A percentile compares a stretch with the other conserved stretches of the same genome.
Conservation (phyloP, 345 rosid genomes). For the Abelmoschus esculentus region DNA sequence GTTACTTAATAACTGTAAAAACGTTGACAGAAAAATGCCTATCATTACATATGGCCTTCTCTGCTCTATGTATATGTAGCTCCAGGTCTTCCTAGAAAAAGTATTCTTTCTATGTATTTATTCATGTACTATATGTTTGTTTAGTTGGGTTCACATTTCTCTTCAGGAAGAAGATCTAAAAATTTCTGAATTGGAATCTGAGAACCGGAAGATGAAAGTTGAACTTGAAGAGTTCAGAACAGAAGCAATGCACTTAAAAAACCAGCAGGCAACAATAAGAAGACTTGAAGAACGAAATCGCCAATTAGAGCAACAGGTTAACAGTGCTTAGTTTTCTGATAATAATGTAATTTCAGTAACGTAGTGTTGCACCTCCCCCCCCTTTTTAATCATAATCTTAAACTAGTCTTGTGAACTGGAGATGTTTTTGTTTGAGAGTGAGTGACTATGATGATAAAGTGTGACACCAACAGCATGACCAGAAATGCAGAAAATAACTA, state of each 20-base stretch:
- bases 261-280: conserved; percentile 98
- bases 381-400: not conserved
- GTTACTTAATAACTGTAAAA: no score
- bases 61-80: no score
- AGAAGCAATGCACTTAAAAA: conserved; percentile 96
- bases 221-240: conserved; percentile 93
- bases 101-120: not conserved
- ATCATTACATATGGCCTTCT: no score
- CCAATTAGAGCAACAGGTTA: conserved; percentile 95
- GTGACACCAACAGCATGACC: not conserved
- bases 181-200: conserved; percentile 78
- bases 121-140: not conserved
- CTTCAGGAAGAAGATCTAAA: conserved; percentile 87
- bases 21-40: no score
- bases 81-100: not conserved
- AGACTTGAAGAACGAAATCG: conserved; percentile 96
- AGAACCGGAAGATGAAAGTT: conserved; percentile 92
- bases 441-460: conserved; percentile 1
- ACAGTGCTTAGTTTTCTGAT: conserved; percentile 6
- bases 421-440: not conserved
- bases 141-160: not conserved
- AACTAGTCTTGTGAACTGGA: not conserved
- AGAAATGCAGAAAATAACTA: not conserved
- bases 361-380: not conserved
- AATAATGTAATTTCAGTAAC: not conserved